Conservation (phyloP, 169 alveolate species). For the Cystoisospora suis region DNA sequence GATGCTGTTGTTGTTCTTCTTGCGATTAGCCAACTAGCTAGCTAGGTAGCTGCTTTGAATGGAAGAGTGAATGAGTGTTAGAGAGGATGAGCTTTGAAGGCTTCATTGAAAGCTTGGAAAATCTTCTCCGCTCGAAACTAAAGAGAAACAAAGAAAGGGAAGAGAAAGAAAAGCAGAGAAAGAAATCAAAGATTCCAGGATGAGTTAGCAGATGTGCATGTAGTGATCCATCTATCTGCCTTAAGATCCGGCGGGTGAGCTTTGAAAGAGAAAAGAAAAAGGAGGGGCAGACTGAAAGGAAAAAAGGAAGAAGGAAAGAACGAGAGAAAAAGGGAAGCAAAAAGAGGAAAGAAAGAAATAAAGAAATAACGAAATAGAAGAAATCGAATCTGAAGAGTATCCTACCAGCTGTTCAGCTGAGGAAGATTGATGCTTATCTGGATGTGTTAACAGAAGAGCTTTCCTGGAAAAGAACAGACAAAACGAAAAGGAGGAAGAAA, state of each 20-base stretch:
- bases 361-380: neutral
- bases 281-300: neutral
- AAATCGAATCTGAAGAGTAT: too few species aligned
- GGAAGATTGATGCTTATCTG: constrained; percentile 34
- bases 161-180: neutral
- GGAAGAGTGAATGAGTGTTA: neutral
- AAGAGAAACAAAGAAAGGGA: neutral
- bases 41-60: too few species aligned
- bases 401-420: constrained; percentile 29
- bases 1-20: too few species aligned
- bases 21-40: too few species aligned
- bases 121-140: constrained; percentile 53
- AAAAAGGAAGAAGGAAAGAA: neutral
- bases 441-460: constrained; percentile 46
- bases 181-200: too few species aligned
- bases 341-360: neutral
- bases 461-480: neutral
- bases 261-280: constrained; percentile 25
- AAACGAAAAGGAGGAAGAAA: neutral
- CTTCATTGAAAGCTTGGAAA: constrained; percentile 58
- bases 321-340: neutral
- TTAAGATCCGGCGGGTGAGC: too few species aligned
- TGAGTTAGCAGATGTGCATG: too few species aligned
- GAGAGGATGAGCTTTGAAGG: constrained; percentile 30
- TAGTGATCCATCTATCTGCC: too few species aligned